These are phyloP conservation scores for Pseudogymnoascus sp. DNA, from an alignment of 2,329 filamentous ascomycete species.

Conservation along the genomic window DNA sequence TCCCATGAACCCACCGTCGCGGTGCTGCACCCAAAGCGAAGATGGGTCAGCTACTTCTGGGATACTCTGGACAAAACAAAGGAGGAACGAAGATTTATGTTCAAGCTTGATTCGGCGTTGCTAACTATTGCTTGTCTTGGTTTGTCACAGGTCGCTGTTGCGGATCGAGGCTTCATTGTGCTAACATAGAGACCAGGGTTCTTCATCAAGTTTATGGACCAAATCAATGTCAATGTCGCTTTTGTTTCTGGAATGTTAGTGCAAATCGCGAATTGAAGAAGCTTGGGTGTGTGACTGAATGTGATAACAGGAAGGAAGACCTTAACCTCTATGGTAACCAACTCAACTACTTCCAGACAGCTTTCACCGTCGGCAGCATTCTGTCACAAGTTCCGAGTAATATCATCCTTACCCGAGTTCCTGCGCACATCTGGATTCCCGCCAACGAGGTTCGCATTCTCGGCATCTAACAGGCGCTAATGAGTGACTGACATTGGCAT, in stretches of 20 bases:
- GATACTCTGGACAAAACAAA: constrained; percentile 43
- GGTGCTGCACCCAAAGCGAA: constrained; percentile 25
- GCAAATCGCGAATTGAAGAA: constrained; percentile 3
- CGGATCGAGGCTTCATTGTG: neutral
- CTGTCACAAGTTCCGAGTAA: constrained; percentile 43
- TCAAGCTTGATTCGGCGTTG: constrained; percentile 40
- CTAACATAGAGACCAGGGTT: constrained; percentile 29
- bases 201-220: constrained; percentile 41
- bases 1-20: neutral
- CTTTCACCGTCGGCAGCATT: constrained; percentile 45
- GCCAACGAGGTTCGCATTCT: constrained; percentile 31
- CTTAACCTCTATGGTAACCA: constrained; percentile 39
- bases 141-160: constrained; percentile 14
- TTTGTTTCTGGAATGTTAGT: constrained; percentile 38
- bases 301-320: constrained; percentile 36
- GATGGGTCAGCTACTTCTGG: constrained; percentile 43
- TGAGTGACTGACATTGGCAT: constrained; percentile 28
- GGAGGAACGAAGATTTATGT: constrained; percentile 39
- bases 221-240: constrained; percentile 37
- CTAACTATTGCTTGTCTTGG: constrained; percentile 37
- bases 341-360: constrained; percentile 41
- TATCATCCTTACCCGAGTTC: constrained; percentile 40
- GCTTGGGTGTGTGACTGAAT: neutral
- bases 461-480: constrained; percentile 24
- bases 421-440: constrained; percentile 40